Base-by-base conservation (phyloP, 1,284 basidiomycete species). In the Cutaneotrichosporon sp. region DNA sequence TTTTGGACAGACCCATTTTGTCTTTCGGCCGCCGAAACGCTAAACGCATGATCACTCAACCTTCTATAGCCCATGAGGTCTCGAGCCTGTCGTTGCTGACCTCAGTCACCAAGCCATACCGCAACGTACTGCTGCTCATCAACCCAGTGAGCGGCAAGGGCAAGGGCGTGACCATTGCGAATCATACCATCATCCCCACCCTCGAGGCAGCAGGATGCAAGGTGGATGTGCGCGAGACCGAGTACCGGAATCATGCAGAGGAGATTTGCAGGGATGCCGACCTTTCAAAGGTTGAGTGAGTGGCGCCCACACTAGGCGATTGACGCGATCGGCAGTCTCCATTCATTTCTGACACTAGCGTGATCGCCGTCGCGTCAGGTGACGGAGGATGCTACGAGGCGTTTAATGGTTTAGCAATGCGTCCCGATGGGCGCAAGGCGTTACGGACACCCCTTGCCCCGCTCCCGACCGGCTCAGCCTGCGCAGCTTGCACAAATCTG, bases 301-400 rank as follows among this genome's bases (percentile, higher is more conserved):
- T 68, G 42, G 18, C 42, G 16, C 26, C 7, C 40, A 13, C 6
- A 40, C 18, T 10, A 18, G n/a, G 30, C 42, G 42, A 22, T 46
- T 18, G 42, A 16, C 40, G 42, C 18, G 22, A 22, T 30, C 22
- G 49, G 22, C 22, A 22, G 7, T 11, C n/a, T 21, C 47, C 22
- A 30, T 30, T 30, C 49, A 52, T 14, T 14, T 46, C 63, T 67
- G 40, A 66, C 38, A 1, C 7, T 69, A 83, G 83, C 72, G 91
- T 88, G 0, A 80, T 97, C 38, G 86, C 91, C n/a, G 82, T 88
- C 9, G 86, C 96, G 26, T 94, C 92, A 0, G 95, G 95, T 0
- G 95, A 98, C 76, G 95, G 95, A 6, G 84, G 93, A 50, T 76
- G 94, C 9, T 91, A 95, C 75, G 95, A 98, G 79, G 84, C 96